Percentiles rank a stretch among this genome's conserved stretches.
Evolutionary conservation across 2,329 filamentous ascomycete genomes (phyloP).

Genomic region (Ploettnerulaceae sp.): DNA sequence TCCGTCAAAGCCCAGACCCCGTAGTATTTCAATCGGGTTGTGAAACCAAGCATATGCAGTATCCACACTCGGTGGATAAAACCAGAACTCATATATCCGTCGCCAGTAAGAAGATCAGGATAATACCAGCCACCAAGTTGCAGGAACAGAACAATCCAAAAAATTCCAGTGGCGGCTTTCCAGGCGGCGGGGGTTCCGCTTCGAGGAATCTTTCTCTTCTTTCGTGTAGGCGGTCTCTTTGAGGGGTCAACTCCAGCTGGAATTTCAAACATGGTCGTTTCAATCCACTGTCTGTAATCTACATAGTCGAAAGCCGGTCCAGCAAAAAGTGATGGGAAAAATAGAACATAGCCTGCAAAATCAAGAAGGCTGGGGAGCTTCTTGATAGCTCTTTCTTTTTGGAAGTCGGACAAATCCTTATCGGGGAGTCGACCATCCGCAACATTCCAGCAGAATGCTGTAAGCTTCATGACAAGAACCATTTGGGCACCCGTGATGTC

Average conservation of each 20-base stretch:
- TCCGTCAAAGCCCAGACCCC: slow-evolving; percentile 93
- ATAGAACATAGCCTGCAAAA: slow-evolving; percentile 85
- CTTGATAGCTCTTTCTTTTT: slow-evolving; percentile 74
- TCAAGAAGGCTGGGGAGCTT: slow-evolving; percentile 73
- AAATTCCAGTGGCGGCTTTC: slow-evolving; percentile 68
- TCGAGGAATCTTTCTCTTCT: slow-evolving; percentile 86
- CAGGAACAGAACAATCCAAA: slow-evolving; percentile 78
- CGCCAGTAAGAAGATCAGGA: slow-evolving; percentile 56
- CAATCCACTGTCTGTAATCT: slow-evolving; percentile 89
- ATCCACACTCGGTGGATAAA: slow-evolving; percentile 71
- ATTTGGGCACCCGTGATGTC: slow-evolving; percentile 97
- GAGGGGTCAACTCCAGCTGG: slow-evolving; percentile 75
- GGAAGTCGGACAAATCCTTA: slow-evolving; percentile 76
- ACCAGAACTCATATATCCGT: slow-evolving; percentile 60
- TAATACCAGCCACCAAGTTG: slow-evolving; percentile 65
- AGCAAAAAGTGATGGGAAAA: slow-evolving; percentile 86
- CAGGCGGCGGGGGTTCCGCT: slow-evolving; percentile 79
- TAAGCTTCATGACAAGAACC: slow-evolving; percentile 97
- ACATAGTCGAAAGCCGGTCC: slow-evolving; percentile 93
- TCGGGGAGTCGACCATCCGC: slow-evolving; percentile 82
- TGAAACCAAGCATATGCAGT: slow-evolving; percentile 79
- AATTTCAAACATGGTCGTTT: slow-evolving; percentile 89
- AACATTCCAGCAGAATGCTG: slow-evolving; percentile 96
- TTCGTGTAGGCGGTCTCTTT: slow-evolving; percentile 79
- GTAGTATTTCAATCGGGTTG: slow-evolving; percentile 88